Percentiles rank a stretch among this genome's conserved stretches.
Conservation (phyloP, 331 rosid species). For the Malus hybrid region DNA sequence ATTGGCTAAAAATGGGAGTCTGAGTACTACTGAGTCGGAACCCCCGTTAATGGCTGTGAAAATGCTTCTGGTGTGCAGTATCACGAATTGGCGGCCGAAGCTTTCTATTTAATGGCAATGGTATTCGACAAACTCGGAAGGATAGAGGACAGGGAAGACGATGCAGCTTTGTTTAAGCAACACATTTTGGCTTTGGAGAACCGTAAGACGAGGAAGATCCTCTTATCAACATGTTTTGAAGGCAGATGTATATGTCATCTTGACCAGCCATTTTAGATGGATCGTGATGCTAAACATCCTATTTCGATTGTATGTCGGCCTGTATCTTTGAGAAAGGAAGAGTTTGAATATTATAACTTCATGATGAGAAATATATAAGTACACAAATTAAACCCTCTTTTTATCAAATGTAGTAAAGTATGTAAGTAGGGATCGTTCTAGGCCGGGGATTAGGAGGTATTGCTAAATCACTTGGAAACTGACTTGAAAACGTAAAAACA, state of each 20-base stretch:
- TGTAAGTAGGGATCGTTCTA: too few relatives aligned
- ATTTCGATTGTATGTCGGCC: too few relatives aligned
- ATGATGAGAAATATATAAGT: too few relatives aligned
- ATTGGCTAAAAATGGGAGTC: not conserved
- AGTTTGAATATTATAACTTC: too few relatives aligned
- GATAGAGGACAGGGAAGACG: slow-evolving; percentile 69
- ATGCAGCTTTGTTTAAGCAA: slow-evolving; percentile 63
- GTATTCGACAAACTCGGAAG: slow-evolving; percentile 70
- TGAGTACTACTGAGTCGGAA: not conserved
- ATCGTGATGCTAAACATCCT: too few relatives aligned
- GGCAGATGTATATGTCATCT: not conserved
- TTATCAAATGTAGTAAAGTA: too few relatives aligned
- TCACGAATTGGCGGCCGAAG: slow-evolving; percentile 91
- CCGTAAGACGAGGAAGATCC: slow-evolving; percentile 37
- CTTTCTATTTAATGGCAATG: slow-evolving; percentile 84
- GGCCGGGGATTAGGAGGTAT: too few relatives aligned
- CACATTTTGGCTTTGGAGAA: slow-evolving; percentile 63
- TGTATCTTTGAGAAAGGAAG: too few relatives aligned
- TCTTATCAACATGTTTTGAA: slow-evolving; percentile 33
- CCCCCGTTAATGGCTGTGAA: not conserved
- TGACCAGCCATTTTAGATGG: not conserved
- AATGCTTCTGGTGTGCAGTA: slow-evolving; percentile 40
- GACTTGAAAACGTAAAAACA: too few relatives aligned
- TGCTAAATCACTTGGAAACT: too few relatives aligned
- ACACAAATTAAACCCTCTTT: too few relatives aligned